These are phyloP conservation scores for Phylloporus scabripes DNA, from an alignment of 768 basidiomycete genomes.

Conservation along the genomic window DNA sequence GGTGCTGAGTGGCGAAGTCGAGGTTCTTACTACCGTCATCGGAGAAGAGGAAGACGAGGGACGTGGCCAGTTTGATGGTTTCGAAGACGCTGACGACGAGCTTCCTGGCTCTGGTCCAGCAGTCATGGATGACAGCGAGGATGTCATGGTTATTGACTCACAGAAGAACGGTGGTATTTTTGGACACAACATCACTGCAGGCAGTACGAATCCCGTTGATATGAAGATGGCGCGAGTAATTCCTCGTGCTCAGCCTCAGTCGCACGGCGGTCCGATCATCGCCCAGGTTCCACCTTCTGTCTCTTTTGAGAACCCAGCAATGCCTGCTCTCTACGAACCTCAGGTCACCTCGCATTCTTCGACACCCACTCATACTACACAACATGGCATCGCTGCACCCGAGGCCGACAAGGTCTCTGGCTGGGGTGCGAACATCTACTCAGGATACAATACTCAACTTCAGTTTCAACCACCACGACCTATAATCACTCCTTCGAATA, in stretches of 20 bases:
- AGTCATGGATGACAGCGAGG: conserved; percentile 30
- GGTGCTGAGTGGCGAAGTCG: conserved; percentile 66
- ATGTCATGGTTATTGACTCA: conserved; percentile 19
- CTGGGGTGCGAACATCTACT: conserved; percentile 30
- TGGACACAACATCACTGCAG: conserved; percentile 26
- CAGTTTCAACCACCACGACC: conserved; percentile 31
- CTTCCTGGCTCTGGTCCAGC: conserved; percentile 24
- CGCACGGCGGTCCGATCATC: conserved; percentile 39
- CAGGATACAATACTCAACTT: conserved; percentile 20
- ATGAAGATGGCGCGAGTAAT: conserved; percentile 25
- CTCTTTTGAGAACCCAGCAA: conserved; percentile 50
- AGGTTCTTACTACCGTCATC: conserved; percentile 49
- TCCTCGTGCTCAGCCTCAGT: conserved; percentile 15
- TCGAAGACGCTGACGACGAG: conserved; percentile 41
- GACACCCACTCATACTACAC: conserved; percentile 16
- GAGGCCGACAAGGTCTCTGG: conserved; percentile 26
- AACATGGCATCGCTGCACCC: conserved; percentile 16
- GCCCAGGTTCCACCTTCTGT: conserved; percentile 39
- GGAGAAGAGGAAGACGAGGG: conserved; percentile 56
- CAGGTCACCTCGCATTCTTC: conserved; percentile 29
- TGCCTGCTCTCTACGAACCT: conserved; percentile 42
- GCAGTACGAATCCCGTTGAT: conserved; percentile 29
- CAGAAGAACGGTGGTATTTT: conserved; percentile 32
- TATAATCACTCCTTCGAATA: conserved; percentile 41
- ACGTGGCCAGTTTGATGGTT: conserved; percentile 32